A percentile compares a stretch with the other conserved stretches of the same genome.
Evolutionary conservation across 1,284 basidiomycete genomes (phyloP).

Genomic region (Leccinum angustisporum): DNA sequence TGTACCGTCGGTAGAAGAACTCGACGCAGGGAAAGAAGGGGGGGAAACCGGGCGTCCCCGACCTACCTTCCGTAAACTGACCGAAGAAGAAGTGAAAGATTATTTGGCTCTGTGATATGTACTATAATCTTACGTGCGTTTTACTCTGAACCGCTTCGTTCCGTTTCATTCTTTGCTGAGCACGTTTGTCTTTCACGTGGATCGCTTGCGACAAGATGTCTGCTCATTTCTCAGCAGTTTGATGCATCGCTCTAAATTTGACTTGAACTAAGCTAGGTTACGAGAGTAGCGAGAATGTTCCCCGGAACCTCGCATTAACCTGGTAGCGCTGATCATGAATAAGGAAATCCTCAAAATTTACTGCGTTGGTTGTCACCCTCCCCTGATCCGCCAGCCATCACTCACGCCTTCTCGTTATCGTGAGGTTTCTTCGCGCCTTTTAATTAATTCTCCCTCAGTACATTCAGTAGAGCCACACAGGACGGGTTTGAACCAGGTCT

Average conservation of each 20-base stretch:
- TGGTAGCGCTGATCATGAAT: slow-evolving; percentile 31
- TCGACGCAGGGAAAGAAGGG: slow-evolving; percentile 71
- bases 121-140: slow-evolving; percentile 35
- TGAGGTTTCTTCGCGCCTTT: slow-evolving; percentile 31
- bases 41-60: slow-evolving; percentile 74
- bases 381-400: slow-evolving; percentile 33
- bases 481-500: slow-evolving; percentile 10
- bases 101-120: slow-evolving; percentile 77
- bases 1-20: slow-evolving; percentile 76
- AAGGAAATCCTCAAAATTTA: slow-evolving; percentile 21
- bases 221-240: slow-evolving; percentile 7
- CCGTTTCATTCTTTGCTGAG: slow-evolving; percentile 19
- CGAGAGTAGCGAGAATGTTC: slow-evolving; percentile 7
- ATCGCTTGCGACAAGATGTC: slow-evolving; percentile 7
- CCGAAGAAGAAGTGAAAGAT: slow-evolving; percentile 92
- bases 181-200: slow-evolving; percentile 11
- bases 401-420: slow-evolving; percentile 32
- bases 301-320: slow-evolving; percentile 11
- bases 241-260: slow-evolving; percentile 9
- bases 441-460: slow-evolving; percentile 28
- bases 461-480: slow-evolving; percentile 16
- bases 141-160: slow-evolving; percentile 19
- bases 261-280: slow-evolving; percentile 2
- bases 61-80: slow-evolving; percentile 90
- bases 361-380: slow-evolving; percentile 28